A percentile compares a stretch with the other conserved stretches of the same genome.
Evolutionary conservation across 1,139 yeast species (phyloP).

Genomic region (Pneumocystis sp.): DNA sequence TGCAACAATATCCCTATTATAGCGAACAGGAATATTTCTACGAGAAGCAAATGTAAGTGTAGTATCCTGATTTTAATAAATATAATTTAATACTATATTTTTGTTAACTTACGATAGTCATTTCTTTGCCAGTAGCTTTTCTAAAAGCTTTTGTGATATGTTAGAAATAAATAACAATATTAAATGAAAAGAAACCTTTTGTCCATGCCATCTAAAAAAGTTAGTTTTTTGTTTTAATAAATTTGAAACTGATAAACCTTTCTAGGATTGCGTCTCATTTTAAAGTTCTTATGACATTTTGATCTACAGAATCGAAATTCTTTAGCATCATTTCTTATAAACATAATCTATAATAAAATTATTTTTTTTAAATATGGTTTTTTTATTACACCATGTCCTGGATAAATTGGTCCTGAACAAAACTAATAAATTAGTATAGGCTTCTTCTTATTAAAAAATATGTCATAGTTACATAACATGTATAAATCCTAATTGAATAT

Average conservation of each 20-base stretch:
- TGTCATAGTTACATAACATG: neutral
- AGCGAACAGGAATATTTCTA: constrained; percentile 95
- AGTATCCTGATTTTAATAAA: constrained; percentile 36
- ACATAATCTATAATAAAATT: constrained; percentile 41
- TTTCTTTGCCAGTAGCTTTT: constrained; percentile 97
- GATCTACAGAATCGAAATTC: constrained; percentile 96
- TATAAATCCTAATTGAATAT: neutral
- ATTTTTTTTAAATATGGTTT: neutral
- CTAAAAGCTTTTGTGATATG: constrained; percentile 98
- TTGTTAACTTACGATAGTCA: constrained; percentile 38
- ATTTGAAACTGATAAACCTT: constrained; percentile 31
- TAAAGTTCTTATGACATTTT: constrained; percentile 93
- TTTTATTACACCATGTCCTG: constrained; percentile 58
- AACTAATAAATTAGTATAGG: constrained; percentile 65
- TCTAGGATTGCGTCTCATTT: constrained; percentile 97
- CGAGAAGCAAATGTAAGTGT: constrained; percentile 92
- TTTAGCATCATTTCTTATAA: constrained; percentile 94
- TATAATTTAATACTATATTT: neutral
- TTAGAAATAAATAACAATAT: constrained; percentile 21
- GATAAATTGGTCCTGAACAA: constrained; percentile 94
- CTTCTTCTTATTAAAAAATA: neutral
- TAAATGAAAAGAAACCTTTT: neutral
- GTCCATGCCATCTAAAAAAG: constrained; percentile 1
- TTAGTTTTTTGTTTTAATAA: neutral
- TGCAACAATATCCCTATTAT: constrained; percentile 89